Evolutionary conservation across 441 rosid species (phyloP), one percentile per base, ranked within the genome.

Genomic region (Aquilaria agallochum): DNA sequence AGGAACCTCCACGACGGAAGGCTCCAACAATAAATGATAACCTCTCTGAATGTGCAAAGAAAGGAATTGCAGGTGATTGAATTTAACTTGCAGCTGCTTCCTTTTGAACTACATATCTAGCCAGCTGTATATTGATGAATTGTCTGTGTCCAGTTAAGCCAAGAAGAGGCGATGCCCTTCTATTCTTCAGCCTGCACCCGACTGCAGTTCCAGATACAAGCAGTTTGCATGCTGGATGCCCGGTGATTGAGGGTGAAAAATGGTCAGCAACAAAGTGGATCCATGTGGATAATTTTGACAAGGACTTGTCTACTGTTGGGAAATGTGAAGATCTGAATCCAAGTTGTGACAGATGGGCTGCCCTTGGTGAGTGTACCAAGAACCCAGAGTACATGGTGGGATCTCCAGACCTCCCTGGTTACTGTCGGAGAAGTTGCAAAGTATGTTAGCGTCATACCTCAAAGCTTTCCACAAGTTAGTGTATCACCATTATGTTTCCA

Each of bases 191-290:
- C 74, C 96, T 93, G 55, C 72, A 71, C 66, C 80, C 92, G 31
- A 83, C 71, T 36, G 95, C 98, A 50, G 69, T 76, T 34, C 98
- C 98, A 5, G 98, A 93, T 75, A 68, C 76, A 0, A 53, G 31
- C 72, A 88, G 95, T 72, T 91, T 88, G 45, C 98, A 94, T 53
- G 95, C 87, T n/a, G 98, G 97, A 9, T 94, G 97, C 82, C 98
- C 92, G 0, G 96, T 94, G 74, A 83, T 90, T 5, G 90, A 90
- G 69, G 97, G 98, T 10, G 98, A 93, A 87, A 93, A 93, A 81
- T 90, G 98, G 98, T 93, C 97, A 2, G 98, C 98, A 3, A 94
- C 98, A 0, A 94, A 94, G 76, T 94, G 98, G 97, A 81, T 94
- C 63, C 98, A 94, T 47, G 97, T 87, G 14, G 90, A 90, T 74